phyloP scores from a whole-genome alignment of 2,329 filamentous ascomycete species.

The Cephalotrichum gorgonifer region DNA sequence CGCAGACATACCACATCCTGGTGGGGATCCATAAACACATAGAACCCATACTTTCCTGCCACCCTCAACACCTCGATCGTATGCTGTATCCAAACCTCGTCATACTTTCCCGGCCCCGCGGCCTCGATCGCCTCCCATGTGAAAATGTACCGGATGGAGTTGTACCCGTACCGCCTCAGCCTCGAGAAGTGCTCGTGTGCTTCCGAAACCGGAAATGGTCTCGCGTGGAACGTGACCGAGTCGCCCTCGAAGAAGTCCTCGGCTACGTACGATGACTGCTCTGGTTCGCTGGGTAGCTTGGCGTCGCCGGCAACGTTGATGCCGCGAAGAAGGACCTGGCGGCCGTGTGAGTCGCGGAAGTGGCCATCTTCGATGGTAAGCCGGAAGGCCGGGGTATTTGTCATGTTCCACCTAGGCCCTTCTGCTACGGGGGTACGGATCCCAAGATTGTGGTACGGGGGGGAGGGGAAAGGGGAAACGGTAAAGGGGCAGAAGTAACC shows the following conservation, averaged over 20 bases:
- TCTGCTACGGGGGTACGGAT: not conserved
- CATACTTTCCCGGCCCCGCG: conserved; percentile 79
- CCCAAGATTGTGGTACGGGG: not conserved
- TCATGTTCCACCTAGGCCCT: not conserved
- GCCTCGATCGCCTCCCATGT: conserved; percentile 99
- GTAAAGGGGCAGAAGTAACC: too few species aligned
- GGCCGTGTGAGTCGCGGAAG: conserved; percentile 72
- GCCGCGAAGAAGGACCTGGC: conserved; percentile 80
- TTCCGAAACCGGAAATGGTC: conserved; percentile 75
- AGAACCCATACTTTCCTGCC: conserved; percentile 86
- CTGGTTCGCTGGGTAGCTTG: conserved; percentile 75
- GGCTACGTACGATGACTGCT: conserved; percentile 68
- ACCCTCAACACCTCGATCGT: conserved; percentile 77
- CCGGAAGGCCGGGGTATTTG: conserved; percentile 43
- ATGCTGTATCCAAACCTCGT: conserved; percentile 86
- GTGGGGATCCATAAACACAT: conserved; percentile 97
- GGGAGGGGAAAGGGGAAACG: not conserved
- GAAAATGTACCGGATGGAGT: conserved; percentile 92
- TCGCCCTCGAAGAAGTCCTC: conserved; percentile 89
- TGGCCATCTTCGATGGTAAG: conserved; percentile 75
- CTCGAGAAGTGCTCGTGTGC: conserved; percentile 79
- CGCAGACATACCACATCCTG: conserved; percentile 69
- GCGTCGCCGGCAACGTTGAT: conserved; percentile 90
- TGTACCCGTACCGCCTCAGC: conserved; percentile 84
- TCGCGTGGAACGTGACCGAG: conserved; percentile 75